Evolutionary conservation across 2,329 filamentous ascomycete genomes (phyloP).

Genomic region (Capronia americana): DNA sequence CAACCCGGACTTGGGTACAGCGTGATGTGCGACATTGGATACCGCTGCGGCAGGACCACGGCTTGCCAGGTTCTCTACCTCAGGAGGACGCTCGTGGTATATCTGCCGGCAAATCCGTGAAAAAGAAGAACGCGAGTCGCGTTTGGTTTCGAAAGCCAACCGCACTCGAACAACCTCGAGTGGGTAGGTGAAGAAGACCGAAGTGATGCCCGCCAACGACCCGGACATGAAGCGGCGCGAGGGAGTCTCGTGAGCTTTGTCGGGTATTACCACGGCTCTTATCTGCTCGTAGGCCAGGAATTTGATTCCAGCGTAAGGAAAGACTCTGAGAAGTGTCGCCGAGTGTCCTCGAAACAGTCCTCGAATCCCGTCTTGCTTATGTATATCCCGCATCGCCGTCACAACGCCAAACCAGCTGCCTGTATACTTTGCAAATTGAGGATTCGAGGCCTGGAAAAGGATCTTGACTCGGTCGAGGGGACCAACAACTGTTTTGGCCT

Average conservation of each 20-base stretch:
- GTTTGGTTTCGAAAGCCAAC: constrained; percentile 90
- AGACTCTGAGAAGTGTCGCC: constrained; percentile 90
- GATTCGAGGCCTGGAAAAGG: constrained; percentile 94
- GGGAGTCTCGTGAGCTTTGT: constrained; percentile 76
- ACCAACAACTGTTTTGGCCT: constrained; percentile 95
- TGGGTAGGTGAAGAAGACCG: constrained; percentile 95
- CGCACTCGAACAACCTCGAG: constrained; percentile 91
- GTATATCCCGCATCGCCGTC: constrained; percentile 84
- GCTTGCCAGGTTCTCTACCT: constrained; percentile 46
- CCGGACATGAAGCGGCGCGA: constrained; percentile 65
- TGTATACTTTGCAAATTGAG: constrained; percentile 90
- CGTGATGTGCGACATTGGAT: constrained; percentile 53
- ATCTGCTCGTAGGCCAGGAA: constrained; percentile 98
- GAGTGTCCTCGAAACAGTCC: constrained; percentile 95
- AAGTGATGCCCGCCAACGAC: constrained; percentile 72
- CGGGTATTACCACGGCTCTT: constrained; percentile 75
- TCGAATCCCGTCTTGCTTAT: constrained; percentile 70
- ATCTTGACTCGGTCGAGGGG: constrained; percentile 98
- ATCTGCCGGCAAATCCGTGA: constrained; percentile 82
- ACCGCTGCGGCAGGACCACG: constrained; percentile 48
- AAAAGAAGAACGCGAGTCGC: constrained; percentile 71
- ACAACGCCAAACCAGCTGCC: constrained; percentile 85
- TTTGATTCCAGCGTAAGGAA: constrained; percentile 97
- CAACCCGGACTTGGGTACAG: constrained; percentile 70
- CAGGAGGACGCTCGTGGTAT: constrained; percentile 73